Evolutionary conservation across 345 rosid species (phyloP).

Genomic region (Aethionema arabicum): DNA sequence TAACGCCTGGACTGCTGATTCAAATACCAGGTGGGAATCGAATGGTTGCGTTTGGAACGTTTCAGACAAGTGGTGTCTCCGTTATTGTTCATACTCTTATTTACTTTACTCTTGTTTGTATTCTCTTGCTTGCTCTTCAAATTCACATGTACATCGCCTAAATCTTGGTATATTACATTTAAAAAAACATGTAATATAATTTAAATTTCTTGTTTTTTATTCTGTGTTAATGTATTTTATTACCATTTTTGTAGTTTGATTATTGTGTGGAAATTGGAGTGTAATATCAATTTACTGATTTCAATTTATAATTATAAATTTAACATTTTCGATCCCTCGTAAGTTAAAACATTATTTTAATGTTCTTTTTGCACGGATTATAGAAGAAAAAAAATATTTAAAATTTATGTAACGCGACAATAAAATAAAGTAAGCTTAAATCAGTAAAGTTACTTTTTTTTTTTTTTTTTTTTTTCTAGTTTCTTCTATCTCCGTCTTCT

Average conservation of each 20-base stretch:
- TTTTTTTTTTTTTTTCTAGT: too few relatives aligned
- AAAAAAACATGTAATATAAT: not conserved
- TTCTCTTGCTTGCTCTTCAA: conserved; percentile 79
- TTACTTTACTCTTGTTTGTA: conserved; percentile 77
- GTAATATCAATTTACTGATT: too few relatives aligned
- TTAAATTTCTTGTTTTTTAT: conserved; percentile 4
- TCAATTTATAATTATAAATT: too few relatives aligned
- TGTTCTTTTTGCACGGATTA: too few relatives aligned
- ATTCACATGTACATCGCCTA: conserved; percentile 72
- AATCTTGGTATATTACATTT: not conserved
- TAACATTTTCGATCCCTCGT: too few relatives aligned
- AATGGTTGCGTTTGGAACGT: conserved; percentile 75
- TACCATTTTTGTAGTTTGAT: too few relatives aligned
- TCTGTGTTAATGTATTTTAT: not conserved
- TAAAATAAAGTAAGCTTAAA: too few relatives aligned
- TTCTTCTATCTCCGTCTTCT: conserved; percentile 10
- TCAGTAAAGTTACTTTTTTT: not conserved
- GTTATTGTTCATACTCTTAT: conserved; percentile 72
- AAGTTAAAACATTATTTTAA: too few relatives aligned
- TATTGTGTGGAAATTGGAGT: too few relatives aligned
- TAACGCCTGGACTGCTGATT: conserved; percentile 81
- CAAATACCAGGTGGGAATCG: conserved; percentile 65
- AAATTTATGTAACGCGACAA: too few relatives aligned
- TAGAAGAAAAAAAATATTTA: too few relatives aligned
- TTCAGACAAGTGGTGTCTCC: conserved; percentile 85